Conservation (phyloP, 1,284 basidiomycete species). For the Dichomitus squalens region DNA sequence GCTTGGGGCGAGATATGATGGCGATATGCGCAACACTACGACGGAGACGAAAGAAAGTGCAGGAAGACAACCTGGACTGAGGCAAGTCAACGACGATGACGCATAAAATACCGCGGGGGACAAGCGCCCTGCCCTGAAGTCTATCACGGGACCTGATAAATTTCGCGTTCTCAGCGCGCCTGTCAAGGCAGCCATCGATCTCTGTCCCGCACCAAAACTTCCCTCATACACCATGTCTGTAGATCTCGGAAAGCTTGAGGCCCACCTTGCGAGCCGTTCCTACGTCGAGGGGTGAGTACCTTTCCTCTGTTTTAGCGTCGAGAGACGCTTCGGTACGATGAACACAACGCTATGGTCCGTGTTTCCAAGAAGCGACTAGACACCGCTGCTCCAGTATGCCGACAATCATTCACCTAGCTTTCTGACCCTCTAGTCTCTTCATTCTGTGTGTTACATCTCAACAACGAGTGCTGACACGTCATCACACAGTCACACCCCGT, state of each 20-base stretch:
- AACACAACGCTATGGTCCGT: constrained; percentile 92
- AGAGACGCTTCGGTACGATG: constrained; percentile 57
- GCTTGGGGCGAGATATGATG: not conserved
- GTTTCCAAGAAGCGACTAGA: constrained; percentile 99
- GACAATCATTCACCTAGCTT: constrained; percentile 80
- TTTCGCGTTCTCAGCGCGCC: constrained; percentile 18
- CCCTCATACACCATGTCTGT: constrained; percentile 57
- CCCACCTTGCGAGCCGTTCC: constrained; percentile 83
- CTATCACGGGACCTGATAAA: constrained; percentile 23
- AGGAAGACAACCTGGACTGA: not conserved
- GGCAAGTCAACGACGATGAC: constrained; percentile 2
- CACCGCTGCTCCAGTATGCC: constrained; percentile 85
- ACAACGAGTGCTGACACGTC: constrained; percentile 10
- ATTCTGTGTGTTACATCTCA: constrained; percentile 18
- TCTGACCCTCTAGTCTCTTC: constrained; percentile 62
- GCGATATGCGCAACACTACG: not conserved
- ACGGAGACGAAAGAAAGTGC: not conserved
- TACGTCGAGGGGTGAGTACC: constrained; percentile 89
- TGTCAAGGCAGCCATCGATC: constrained; percentile 25
- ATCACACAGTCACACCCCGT: constrained; percentile 81
- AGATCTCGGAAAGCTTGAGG: constrained; percentile 79
- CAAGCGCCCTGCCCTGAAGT: constrained; percentile 18
- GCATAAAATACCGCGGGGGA: not conserved
- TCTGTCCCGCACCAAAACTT: constrained; percentile 20
- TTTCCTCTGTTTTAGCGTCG: constrained; percentile 11